Conservation (phyloP, 371 early-diverging fungal genomes). For the Mortierella sp. region DNA sequence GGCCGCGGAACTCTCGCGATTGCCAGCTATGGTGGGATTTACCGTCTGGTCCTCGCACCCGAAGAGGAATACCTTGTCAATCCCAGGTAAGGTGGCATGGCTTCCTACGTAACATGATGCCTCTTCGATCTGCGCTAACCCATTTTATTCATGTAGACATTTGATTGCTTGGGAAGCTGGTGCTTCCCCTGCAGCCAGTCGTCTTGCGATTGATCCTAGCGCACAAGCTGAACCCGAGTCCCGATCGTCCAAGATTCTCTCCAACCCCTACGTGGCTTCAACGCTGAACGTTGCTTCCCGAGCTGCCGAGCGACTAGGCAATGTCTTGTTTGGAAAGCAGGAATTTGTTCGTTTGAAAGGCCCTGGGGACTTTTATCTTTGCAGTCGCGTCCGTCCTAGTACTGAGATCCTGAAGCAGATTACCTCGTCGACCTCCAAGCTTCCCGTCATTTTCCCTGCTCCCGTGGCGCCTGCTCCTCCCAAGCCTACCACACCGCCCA, state of each 20-base stretch:
- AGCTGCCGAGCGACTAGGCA: constrained; percentile 42
- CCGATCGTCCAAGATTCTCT: constrained; percentile 47
- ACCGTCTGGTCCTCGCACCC: constrained; percentile 72
- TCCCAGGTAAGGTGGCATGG: constrained; percentile 60
- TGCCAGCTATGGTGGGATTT: constrained; percentile 77
- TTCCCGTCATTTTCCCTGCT: constrained; percentile 52
- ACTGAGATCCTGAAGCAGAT: constrained; percentile 52
- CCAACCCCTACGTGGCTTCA: constrained; percentile 42
- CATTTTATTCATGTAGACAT: constrained; percentile 25
- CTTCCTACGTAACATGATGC: background rate
- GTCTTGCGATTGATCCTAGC: constrained; percentile 26
- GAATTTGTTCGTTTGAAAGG: constrained; percentile 75
- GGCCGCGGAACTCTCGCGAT: constrained; percentile 80
- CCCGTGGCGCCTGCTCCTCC: constrained; percentile 52
- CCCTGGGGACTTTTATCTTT: constrained; percentile 76
- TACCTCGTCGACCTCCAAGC: constrained; percentile 38
- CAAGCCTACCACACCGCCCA: constrained; percentile 33
- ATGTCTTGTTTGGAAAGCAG: constrained; percentile 55
- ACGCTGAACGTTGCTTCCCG: constrained; percentile 43
- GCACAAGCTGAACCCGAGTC: constrained; percentile 26
- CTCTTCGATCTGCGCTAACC: background rate
- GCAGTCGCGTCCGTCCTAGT: constrained; percentile 70
- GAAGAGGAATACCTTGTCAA: constrained; percentile 80
- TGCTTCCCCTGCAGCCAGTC: constrained; percentile 39
- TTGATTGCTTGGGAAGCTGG: constrained; percentile 64